Evolutionary conservation across 2,329 filamentous ascomycete species (phyloP), one percentile per base, ranked within the genome.

Genomic region (Diaporthe sp.): DNA sequence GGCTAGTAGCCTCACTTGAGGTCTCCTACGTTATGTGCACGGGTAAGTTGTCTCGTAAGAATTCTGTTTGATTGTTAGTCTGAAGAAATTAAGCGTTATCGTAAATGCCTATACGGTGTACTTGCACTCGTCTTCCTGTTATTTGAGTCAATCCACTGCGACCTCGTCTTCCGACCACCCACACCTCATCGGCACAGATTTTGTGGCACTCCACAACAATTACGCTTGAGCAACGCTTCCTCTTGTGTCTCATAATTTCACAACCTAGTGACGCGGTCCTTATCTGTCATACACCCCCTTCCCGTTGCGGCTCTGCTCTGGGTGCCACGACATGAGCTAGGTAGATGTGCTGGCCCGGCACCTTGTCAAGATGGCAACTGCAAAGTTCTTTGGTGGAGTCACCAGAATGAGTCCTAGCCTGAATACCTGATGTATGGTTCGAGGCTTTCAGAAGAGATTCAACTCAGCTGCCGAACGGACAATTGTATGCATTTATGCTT

Each of bases 221-320:
- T 8, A 25, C 31, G 4, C 19, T 19, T n/a, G 62, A 65, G 42
- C 17, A 12, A n/a, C 8, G 1, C 42, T 49, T n/a, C 28, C 31
- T 22, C 46, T 49, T 53, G 13, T 46, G 57, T 53, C 49, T 53
- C 44, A 37, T 68, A 9, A 37, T 46, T 17, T 22, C 28, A 53
- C 44, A 8, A 8, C 12, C 13, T 19, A 46, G 25, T 31, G 39
- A 44, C 42, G 17, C 10, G 13, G n/a, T 19, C 22, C 62, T 39
- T 17, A 7, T 46, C 22, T 68, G 62, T 68, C 22, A 25, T 53
- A 53, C 62, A 68, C 31, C 28, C 31, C 22, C 31, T 39, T 25
- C 22, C 25, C 65, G 34, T 37, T 68, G 65, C 46, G 65, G 65
- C 65, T 53, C 65, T 53, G 46, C 46, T 68, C 46, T 17, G 15